A percentile compares a stretch with the other conserved stretches of the same genome.
Conservation (phyloP, 768 basidiomycete species). For the Amanita thiersii region DNA sequence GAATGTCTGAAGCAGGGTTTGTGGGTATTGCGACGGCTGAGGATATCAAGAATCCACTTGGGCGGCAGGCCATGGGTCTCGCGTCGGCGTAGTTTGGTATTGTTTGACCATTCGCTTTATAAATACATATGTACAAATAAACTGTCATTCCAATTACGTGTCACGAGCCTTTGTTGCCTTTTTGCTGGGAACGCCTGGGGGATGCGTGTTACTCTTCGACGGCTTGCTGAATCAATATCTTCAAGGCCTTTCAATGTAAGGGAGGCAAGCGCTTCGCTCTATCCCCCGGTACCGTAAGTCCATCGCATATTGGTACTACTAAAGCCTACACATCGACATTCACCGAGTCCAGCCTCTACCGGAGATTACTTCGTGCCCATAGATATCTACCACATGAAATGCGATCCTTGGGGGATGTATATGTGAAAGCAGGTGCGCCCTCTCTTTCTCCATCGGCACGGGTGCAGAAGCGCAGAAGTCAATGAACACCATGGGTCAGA, state of each 20-base stretch:
- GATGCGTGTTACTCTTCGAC: constrained; percentile 34
- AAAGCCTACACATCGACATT: background rate
- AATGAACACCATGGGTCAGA: constrained; percentile 36
- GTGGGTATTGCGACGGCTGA: constrained; percentile 25
- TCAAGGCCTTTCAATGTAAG: constrained; percentile 49
- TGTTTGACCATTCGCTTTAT: background rate
- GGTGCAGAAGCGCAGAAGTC: too few species aligned
- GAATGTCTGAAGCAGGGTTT: constrained; percentile 26
- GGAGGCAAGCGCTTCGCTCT: constrained; percentile 58
- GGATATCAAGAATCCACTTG: constrained; percentile 27
- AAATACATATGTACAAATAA: constrained; percentile 4
- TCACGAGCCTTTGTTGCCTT: background rate
- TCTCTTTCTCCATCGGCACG: too few species aligned
- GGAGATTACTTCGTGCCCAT: constrained; percentile 76
- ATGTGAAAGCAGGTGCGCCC: constrained; percentile 67
- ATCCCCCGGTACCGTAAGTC: constrained; percentile 79
- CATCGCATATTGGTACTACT: background rate
- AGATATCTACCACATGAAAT: constrained; percentile 65
- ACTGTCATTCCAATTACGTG: too few species aligned
- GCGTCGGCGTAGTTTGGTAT: constrained; percentile 4
- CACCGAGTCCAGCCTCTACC: constrained; percentile 55
- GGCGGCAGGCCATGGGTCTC: constrained; percentile 34
- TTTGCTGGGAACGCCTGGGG: background rate
- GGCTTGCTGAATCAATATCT: constrained; percentile 50
- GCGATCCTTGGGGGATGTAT: constrained; percentile 78